phyloP scores from a whole-genome alignment of 140 eudicot species.

The Ambrosia hybrid region DNA sequence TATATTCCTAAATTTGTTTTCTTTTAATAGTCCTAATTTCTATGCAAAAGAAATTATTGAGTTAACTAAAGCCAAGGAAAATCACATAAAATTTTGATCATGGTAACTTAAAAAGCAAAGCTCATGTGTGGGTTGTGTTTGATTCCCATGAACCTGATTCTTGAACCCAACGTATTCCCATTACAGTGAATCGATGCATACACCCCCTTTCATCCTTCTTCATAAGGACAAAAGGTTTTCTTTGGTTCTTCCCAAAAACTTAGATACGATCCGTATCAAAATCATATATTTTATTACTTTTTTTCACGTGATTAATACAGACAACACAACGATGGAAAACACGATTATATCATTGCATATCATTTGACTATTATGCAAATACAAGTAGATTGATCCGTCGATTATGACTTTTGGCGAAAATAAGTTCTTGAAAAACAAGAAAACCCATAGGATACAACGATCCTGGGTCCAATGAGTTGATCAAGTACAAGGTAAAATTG shows the following conservation, averaged over 20 bases:
- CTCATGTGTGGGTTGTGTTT: conserved; percentile 21
- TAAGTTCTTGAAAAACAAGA: not conserved
- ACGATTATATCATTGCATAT: conserved; percentile 17
- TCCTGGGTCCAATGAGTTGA: not conserved
- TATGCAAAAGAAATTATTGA: too few relatives aligned
- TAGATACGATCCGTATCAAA: not conserved
- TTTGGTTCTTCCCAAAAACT: not conserved
- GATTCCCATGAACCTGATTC: conserved; percentile 27
- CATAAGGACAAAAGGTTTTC: conserved; percentile 8
- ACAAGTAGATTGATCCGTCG: conserved; percentile 5
- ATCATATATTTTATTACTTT: not conserved
- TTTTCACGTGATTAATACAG: not conserved
- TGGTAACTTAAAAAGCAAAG: conserved; percentile 1
- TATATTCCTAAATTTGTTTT: not conserved
- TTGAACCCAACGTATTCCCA: conserved; percentile 10
- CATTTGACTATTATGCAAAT: conserved; percentile 6
- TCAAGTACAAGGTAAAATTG: not conserved
- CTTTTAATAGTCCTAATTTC: conserved; percentile 6
- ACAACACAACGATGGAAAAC: conserved; percentile 3
- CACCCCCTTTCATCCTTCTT: conserved; percentile 14
- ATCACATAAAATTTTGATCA: too few relatives aligned
- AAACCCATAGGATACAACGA: conserved; percentile 26
- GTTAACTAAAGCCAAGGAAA: too few relatives aligned
- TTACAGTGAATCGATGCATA: conserved; percentile 15
- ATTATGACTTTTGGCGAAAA: conserved; percentile 12